These are phyloP conservation scores for Pyrenophora seminiperda DNA, from an alignment of 2,329 filamentous ascomycete species.

Conservation along the genomic window DNA sequence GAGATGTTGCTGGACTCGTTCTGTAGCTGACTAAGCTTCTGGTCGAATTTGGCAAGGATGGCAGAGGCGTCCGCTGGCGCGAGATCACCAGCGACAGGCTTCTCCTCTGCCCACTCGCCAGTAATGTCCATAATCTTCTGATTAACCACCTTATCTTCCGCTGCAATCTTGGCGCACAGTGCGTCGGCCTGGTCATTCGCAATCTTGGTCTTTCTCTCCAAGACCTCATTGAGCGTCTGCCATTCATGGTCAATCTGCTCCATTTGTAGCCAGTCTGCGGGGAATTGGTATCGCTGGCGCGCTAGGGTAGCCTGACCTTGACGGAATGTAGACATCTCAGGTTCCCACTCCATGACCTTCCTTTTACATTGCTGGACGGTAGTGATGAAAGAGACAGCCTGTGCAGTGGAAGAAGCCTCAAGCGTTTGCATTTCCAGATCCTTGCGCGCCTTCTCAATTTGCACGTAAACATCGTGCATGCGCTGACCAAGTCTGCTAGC, in stretches of 20 bases:
- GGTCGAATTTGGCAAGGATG: constrained; percentile 81
- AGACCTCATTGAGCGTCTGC: constrained; percentile 88
- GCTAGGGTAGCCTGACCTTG: constrained; percentile 92
- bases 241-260: constrained; percentile 97
- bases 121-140: constrained; percentile 88
- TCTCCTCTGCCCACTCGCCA: constrained; percentile 90
- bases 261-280: constrained; percentile 90
- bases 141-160: constrained; percentile 88
- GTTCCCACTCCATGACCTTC: constrained; percentile 91
- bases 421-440: constrained; percentile 91
- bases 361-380: constrained; percentile 95
- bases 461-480: constrained; percentile 89
- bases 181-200: constrained; percentile 97
- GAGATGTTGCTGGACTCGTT: constrained; percentile 91
- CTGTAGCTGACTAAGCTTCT: constrained; percentile 81
- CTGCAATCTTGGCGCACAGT: constrained; percentile 88
- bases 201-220: constrained; percentile 90
- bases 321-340: constrained; percentile 93
- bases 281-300: constrained; percentile 91
- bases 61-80: constrained; percentile 85
- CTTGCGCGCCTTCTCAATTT: constrained; percentile 86
- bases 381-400: constrained; percentile 98
- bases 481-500: constrained; percentile 84
- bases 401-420: constrained; percentile 91
- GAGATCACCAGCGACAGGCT: constrained; percentile 93